A percentile compares a stretch with the other conserved stretches of the same genome.
phyloP scores from a whole-genome alignment of 345 rosid species.

The Rhodamnia argentea region DNA sequence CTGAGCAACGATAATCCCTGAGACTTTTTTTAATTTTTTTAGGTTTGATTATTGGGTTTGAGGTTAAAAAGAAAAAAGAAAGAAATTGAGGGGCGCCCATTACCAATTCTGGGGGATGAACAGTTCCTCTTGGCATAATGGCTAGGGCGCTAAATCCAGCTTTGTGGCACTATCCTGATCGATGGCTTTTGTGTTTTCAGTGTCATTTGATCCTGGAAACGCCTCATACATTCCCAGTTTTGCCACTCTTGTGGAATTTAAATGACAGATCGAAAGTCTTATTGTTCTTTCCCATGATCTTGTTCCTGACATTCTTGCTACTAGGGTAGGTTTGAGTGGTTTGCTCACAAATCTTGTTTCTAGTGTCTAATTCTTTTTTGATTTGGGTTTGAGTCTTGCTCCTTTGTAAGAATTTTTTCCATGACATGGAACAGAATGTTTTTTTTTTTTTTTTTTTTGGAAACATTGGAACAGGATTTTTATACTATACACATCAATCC shows the following conservation, averaged over 20 bases:
- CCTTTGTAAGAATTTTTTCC: not conserved
- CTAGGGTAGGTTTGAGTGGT: not conserved
- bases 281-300: not conserved
- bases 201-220: slow-evolving; percentile 79
- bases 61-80: not conserved
- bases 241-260: too few relatives aligned
- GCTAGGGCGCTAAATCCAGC: slow-evolving; percentile 59
- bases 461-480: too few relatives aligned
- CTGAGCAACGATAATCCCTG: slow-evolving; percentile 40
- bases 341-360: not conserved
- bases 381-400: not conserved
- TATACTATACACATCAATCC: too few relatives aligned
- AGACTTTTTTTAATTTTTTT: not conserved
- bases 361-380: not conserved
- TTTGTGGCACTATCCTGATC: slow-evolving; percentile 77
- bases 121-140: slow-evolving; percentile 81
- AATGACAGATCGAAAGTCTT: too few relatives aligned
- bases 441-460: too few relatives aligned
- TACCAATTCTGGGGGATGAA: slow-evolving; percentile 86
- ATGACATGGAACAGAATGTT: not conserved
- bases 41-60: not conserved
- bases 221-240: slow-evolving; percentile 28
- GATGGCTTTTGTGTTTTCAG: not conserved
- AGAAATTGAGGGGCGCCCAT: slow-evolving; percentile 34
- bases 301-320: not conserved